Evolutionary conservation across 768 basidiomycete species (phyloP).

Genomic region (Steccherinum ochraceum): DNA sequence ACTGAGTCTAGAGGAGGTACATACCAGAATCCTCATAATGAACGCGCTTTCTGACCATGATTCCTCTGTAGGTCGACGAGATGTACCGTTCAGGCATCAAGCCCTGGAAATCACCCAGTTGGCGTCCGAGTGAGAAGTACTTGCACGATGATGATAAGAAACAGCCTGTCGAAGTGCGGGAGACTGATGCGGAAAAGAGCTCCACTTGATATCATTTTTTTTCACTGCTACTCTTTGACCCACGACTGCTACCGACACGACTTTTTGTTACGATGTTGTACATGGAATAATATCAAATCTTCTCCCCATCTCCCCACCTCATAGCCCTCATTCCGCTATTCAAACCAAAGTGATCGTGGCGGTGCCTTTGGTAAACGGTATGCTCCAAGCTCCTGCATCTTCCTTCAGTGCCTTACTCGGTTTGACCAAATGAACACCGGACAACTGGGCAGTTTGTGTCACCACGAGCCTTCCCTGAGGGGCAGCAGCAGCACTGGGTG

Average conservation of each 20-base stretch:
- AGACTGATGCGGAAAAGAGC: constrained; percentile 7
- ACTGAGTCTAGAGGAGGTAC: constrained; percentile 64
- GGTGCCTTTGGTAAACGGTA: constrained; percentile 36
- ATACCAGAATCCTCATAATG: too few relatives aligned
- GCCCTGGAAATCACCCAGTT: constrained; percentile 59
- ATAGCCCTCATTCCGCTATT: not conserved
- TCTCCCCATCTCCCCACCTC: too few relatives aligned
- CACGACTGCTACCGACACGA: too few relatives aligned
- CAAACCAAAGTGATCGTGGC: constrained; percentile 19
- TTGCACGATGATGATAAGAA: constrained; percentile 19
- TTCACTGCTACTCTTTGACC: too few relatives aligned
- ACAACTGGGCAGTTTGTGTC: constrained; percentile 32
- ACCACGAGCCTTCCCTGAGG: constrained; percentile 40
- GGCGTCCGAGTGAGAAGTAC: constrained; percentile 32
- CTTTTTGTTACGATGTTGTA: too few relatives aligned
- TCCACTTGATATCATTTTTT: not conserved
- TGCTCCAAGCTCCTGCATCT: constrained; percentile 42
- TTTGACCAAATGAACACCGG: constrained; percentile 33
- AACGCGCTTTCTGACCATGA: too few relatives aligned
- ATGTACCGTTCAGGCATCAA: constrained; percentile 61
- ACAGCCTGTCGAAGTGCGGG: constrained; percentile 12
- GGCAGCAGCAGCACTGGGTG: constrained; percentile 36
- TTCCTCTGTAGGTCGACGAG: constrained; percentile 61
- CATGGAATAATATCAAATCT: too few relatives aligned
- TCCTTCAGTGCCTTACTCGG: constrained; percentile 30